Percentiles rank a stretch among this genome's conserved stretches.
These are phyloP conservation scores for Cyberlindnera bimundalis DNA, from an alignment of 805 yeast genomes.

Conservation along the genomic window DNA sequence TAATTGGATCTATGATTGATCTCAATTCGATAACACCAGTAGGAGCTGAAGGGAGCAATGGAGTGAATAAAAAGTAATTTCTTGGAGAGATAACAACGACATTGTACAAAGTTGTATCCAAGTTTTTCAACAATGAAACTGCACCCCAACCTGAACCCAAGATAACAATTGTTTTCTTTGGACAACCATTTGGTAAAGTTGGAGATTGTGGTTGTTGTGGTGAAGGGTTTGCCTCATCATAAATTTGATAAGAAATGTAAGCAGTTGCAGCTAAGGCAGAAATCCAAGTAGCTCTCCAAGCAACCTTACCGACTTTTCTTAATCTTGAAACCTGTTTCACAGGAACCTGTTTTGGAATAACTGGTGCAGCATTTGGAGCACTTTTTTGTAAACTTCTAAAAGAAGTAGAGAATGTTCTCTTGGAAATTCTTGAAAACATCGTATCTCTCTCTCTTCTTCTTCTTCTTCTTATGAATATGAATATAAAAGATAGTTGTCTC, in stretches of 20 bases:
- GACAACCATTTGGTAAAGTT: slow-evolving; percentile 42
- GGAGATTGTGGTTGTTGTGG: slow-evolving; percentile 60
- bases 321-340: slow-evolving; percentile 21
- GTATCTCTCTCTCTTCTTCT: too few species aligned
- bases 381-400: slow-evolving; percentile 15
- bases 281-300: slow-evolving; percentile 48
- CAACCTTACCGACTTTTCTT: slow-evolving; percentile 22
- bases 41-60: slow-evolving; percentile 91
- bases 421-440: slow-evolving; percentile 18
- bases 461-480: not conserved
- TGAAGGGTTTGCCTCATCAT: slow-evolving; percentile 59
- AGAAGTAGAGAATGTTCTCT: slow-evolving; percentile 19
- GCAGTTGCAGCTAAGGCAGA: slow-evolving; percentile 51
- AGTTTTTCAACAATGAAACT: slow-evolving; percentile 73
- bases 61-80: slow-evolving; percentile 93
- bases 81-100: slow-evolving; percentile 91
- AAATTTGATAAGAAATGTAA: slow-evolving; percentile 59
- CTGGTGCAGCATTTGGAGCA: slow-evolving; percentile 9
- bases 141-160: slow-evolving; percentile 96
- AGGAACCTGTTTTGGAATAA: slow-evolving; percentile 11
- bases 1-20: slow-evolving; percentile 91
- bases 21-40: slow-evolving; percentile 89
- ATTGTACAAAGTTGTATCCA: slow-evolving; percentile 84
- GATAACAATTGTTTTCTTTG: slow-evolving; percentile 51
- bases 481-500: not conserved